A percentile compares a stretch with the other conserved stretches of the same genome.
phyloP scores from a whole-genome alignment of 2,329 filamentous ascomycete genomes.

The Dothistroma pini region DNA sequence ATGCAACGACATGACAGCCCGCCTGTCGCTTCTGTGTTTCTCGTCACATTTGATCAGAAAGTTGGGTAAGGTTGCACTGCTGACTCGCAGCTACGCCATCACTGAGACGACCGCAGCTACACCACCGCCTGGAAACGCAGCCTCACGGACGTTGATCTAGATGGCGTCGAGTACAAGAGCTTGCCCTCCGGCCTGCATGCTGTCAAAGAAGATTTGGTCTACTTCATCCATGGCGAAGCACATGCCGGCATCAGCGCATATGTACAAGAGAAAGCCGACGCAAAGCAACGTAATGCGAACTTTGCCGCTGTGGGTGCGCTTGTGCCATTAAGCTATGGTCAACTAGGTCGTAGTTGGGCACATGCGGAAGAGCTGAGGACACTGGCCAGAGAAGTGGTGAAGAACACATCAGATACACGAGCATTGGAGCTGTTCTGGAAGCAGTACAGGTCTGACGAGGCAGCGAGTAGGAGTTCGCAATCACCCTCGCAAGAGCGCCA shows the following conservation, averaged over 20 bases:
- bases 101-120: constrained; percentile 47
- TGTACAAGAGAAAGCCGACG: constrained; percentile 74
- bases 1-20: constrained; percentile 21
- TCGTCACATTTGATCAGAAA: constrained; percentile 38
- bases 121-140: constrained; percentile 86
- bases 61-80: constrained; percentile 27
- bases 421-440: constrained; percentile 80
- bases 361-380: constrained; percentile 74
- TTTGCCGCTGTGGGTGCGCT: constrained; percentile 91
- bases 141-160: constrained; percentile 61
- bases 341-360: constrained; percentile 83
- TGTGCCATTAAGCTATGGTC: constrained; percentile 81
- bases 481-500: not conserved
- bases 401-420: constrained; percentile 59
- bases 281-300: constrained; percentile 76
- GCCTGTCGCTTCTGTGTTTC: constrained; percentile 35
- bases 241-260: constrained; percentile 91
- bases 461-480: not conserved
- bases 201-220: constrained; percentile 79
- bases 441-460: constrained; percentile 46
- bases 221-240: constrained; percentile 72
- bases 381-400: constrained; percentile 65
- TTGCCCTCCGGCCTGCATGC: constrained; percentile 90
- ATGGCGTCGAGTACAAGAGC: constrained; percentile 92
- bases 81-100: not conserved